phyloP scores from a whole-genome alignment of 768 basidiomycete genomes.

The Panaeolus papilionaceus region DNA sequence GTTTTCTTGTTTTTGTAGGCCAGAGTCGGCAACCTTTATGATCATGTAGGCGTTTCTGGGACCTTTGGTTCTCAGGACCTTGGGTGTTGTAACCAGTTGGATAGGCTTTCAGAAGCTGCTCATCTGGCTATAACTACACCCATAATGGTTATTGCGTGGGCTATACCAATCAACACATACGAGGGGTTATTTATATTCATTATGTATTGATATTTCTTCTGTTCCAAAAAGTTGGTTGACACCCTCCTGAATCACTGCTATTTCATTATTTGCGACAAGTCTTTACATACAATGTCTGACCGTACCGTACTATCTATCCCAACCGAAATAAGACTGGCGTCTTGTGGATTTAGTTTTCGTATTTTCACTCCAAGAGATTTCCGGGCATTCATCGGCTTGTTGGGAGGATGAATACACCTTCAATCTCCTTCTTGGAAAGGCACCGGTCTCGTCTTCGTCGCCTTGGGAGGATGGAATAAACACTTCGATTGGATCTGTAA shows the following conservation, averaged over 20 bases:
- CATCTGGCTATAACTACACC: neutral
- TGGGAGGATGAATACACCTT: neutral
- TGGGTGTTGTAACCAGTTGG: neutral
- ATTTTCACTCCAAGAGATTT: neutral
- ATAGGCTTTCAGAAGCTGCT: neutral
- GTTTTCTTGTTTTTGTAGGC: neutral
- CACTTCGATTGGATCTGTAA: constrained; percentile 17
- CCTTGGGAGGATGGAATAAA: constrained; percentile 34
- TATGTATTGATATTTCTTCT: neutral
- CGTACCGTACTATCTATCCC: neutral
- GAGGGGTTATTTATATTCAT: neutral
- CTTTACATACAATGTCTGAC: too few species aligned
- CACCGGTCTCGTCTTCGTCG: constrained; percentile 21
- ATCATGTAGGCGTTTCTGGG: too few species aligned
- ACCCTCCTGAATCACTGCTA: too few species aligned
- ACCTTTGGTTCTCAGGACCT: neutral
- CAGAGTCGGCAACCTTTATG: neutral
- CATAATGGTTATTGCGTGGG: neutral
- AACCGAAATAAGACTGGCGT: neutral
- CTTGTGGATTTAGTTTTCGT: neutral
- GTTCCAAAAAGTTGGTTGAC: neutral
- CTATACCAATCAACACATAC: constrained; percentile 2
- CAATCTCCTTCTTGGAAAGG: neutral
- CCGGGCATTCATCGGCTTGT: neutral
- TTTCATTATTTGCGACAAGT: too few species aligned